phyloP scores from a whole-genome alignment of 257 asterid species.

The Solanum appendiculatum region DNA sequence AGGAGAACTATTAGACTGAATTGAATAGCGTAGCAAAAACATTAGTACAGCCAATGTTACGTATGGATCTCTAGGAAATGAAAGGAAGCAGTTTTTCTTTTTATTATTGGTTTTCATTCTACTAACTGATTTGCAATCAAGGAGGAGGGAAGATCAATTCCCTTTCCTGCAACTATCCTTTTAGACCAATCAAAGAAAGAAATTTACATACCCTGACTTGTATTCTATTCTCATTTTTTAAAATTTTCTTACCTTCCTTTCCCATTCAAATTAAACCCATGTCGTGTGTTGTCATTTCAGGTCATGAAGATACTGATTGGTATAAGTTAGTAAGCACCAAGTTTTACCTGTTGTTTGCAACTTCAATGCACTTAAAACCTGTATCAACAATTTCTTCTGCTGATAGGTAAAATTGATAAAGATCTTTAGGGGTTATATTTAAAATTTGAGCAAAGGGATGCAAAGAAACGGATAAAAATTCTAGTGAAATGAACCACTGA shows the following conservation, averaged over 20 bases:
- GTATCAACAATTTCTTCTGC: background rate
- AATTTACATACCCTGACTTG: background rate
- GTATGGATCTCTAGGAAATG: background rate
- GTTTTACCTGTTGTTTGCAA: background rate
- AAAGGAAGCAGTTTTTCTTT: background rate
- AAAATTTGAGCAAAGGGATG: background rate
- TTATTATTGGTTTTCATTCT: background rate
- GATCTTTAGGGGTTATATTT: background rate
- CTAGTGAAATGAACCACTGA: background rate
- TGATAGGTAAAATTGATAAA: background rate
- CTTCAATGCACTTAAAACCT: background rate
- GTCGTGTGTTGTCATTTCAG: background rate
- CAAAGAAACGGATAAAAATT: background rate
- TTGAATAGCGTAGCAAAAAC: background rate
- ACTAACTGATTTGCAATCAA: background rate
- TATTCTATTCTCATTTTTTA: background rate
- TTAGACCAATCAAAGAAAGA: background rate
- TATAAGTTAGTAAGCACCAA: background rate
- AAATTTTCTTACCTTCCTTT: background rate
- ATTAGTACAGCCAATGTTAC: background rate
- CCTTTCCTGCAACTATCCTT: background rate
- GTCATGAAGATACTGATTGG: background rate
- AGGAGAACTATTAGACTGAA: background rate
- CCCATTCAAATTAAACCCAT: background rate
- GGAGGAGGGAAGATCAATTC: background rate